These are phyloP conservation scores for Kondoa malvinella DNA, from an alignment of 768 basidiomycete species.

Conservation along the genomic window DNA sequence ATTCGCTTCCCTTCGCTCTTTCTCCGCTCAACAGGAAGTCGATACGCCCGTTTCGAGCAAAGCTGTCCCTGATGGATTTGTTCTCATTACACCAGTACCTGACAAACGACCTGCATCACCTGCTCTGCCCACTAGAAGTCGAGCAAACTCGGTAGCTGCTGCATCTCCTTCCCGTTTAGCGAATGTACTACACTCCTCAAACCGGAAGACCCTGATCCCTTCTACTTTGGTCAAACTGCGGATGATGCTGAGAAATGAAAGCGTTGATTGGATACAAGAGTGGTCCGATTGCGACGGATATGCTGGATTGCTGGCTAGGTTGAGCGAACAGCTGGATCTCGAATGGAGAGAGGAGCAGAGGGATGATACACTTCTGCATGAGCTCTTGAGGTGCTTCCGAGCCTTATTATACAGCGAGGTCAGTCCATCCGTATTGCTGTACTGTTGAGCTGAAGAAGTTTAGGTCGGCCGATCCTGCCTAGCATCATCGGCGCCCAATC, in stretches of 20 bases:
- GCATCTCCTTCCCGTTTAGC: conserved; percentile 7
- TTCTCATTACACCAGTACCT: background rate
- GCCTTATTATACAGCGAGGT: conserved; percentile 54
- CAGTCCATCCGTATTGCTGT: conserved; percentile 11
- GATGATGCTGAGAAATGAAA: conserved; percentile 71
- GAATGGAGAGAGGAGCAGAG: conserved; percentile 99
- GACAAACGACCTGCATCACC: background rate
- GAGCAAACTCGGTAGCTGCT: conserved; percentile 1
- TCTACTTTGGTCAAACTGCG: conserved; percentile 63
- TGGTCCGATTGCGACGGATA: conserved; percentile 77
- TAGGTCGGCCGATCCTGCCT: conserved; percentile 76
- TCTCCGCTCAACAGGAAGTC: background rate
- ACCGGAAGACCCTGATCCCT: conserved; percentile 5
- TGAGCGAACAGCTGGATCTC: conserved; percentile 80
- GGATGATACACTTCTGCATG: conserved; percentile 83
- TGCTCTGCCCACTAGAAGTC: background rate
- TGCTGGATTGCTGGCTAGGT: conserved; percentile 55
- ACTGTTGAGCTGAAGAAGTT: background rate
- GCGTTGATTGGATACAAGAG: conserved; percentile 74
- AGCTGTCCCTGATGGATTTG: background rate
- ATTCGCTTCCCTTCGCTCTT: conserved; percentile 6
- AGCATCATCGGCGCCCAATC: conserved; percentile 70
- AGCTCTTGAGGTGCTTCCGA: conserved; percentile 82
- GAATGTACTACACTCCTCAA: background rate
- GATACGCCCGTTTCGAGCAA: background rate